phyloP scores from a whole-genome alignment of 2,329 filamentous ascomycete species.

The Penicillium sp. region DNA sequence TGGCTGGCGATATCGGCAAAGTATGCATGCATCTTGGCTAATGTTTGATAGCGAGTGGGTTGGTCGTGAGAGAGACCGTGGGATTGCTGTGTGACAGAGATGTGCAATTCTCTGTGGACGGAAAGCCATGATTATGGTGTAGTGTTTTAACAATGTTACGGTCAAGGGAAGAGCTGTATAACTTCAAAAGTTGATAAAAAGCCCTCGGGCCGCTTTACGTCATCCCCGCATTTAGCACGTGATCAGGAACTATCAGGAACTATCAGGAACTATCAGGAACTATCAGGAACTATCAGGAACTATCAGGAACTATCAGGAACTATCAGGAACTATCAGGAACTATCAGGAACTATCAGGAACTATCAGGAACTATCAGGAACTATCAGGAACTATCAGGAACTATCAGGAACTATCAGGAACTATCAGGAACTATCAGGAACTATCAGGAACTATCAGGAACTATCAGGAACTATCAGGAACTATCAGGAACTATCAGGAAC shows the following conservation, averaged over 20 bases:
- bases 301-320: no score
- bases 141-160: background rate
- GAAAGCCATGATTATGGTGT: constrained; percentile 14
- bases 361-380: no score
- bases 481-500: no score
- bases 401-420: no score
- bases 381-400: no score
- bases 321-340: no score
- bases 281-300: no score
- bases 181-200: background rate
- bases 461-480: no score
- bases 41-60: constrained; percentile 5
- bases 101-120: constrained; percentile 12
- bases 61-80: constrained; percentile 2
- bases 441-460: no score
- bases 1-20: constrained; percentile 13
- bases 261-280: no score
- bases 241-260: constrained; percentile 8
- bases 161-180: background rate
- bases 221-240: constrained; percentile 21
- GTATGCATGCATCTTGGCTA: constrained; percentile 13
- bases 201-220: constrained; percentile 17
- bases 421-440: no score
- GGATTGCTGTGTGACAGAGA: constrained; percentile 2
- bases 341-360: no score